Evolutionary conservation across 2,329 filamentous ascomycete species (phyloP), one percentile per base, ranked within the genome.

Genomic region (Fusarium robinianum): DNA sequence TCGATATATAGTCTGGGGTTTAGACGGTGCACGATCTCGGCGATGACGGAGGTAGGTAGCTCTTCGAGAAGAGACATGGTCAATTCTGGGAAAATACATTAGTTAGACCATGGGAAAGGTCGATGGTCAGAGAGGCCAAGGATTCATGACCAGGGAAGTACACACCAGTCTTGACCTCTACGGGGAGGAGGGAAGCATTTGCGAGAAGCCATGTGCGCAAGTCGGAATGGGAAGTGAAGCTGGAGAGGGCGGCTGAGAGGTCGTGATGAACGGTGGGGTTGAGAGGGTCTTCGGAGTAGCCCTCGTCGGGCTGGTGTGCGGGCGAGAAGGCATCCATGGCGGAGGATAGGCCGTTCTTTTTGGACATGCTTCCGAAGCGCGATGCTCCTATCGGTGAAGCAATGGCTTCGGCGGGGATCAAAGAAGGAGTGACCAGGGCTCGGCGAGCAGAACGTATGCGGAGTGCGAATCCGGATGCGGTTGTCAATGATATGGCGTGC

Each of bases 1-100:
- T 99, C 89, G 70, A 96, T 92, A 68, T 96, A 91, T 3, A 97
- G 83, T 38, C 91, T 79, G 4, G 90, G 88, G 51, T 85, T 87
- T 12, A 96, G 73, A 52, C 85, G 81, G 41, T 91, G 81, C 32
- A 96, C 88, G 39, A 96, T 88, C 30, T 85, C 78, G 35, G 87
- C 84, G 47, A 96, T 84, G 40, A 84, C 81, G 6, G 87, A 87
- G 1, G 90, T 95, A 12, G 87, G 88, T 18, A 96, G 76, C 43
- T 86, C 84, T 46, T 85, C 81, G 41, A 96, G 76, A 16, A 96
- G 78, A 31, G 81, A 78, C 71, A 92, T 89, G 26, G 88, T 87
- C 55, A 95, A 80, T 65, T 92, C 90, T 95, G 33, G 5, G 32
- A 17, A n/a, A 16, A 22, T 17, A 32, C 24, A 62, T 42, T 32